phyloP scores from a whole-genome alignment of 768 basidiomycete genomes.

The Phlebiopsis gigantea region DNA sequence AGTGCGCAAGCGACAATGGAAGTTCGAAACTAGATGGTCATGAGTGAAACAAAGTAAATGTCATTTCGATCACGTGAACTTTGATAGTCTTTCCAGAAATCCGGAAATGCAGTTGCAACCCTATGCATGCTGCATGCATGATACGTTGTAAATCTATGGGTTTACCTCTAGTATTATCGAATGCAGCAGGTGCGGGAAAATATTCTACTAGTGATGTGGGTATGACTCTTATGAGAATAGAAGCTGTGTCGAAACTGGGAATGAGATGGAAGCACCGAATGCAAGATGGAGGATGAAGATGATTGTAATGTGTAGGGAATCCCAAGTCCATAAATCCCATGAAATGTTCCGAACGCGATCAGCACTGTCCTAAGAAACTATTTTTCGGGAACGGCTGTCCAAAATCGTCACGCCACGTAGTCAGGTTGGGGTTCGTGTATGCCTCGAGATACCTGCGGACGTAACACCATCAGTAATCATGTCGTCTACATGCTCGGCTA shows the following conservation, averaged over 20 bases:
- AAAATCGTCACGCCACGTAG: constrained; percentile 43
- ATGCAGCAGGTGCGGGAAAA: background rate
- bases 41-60: background rate
- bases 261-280: background rate
- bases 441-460: constrained; percentile 54
- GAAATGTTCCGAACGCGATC: constrained; percentile 4
- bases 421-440: constrained; percentile 63
- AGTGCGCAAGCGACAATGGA: background rate
- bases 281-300: constrained; percentile 2
- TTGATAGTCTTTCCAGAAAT: too few species aligned
- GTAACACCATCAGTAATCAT: background rate
- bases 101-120: too few species aligned
- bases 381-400: constrained; percentile 48
- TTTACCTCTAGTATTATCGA: constrained; percentile 3
- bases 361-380: constrained; percentile 39
- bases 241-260: background rate
- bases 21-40: background rate
- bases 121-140: too few species aligned
- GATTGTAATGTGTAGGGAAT: background rate
- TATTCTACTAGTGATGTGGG: constrained; percentile 5
- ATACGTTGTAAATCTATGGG: background rate
- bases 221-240: background rate
- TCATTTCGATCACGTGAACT: background rate
- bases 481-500: background rate
- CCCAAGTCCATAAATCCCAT: background rate